Evolutionary conservation across 2,329 filamentous ascomycete species (phyloP), one percentile per base, ranked within the genome.

Genomic region (Capronia americana): DNA sequence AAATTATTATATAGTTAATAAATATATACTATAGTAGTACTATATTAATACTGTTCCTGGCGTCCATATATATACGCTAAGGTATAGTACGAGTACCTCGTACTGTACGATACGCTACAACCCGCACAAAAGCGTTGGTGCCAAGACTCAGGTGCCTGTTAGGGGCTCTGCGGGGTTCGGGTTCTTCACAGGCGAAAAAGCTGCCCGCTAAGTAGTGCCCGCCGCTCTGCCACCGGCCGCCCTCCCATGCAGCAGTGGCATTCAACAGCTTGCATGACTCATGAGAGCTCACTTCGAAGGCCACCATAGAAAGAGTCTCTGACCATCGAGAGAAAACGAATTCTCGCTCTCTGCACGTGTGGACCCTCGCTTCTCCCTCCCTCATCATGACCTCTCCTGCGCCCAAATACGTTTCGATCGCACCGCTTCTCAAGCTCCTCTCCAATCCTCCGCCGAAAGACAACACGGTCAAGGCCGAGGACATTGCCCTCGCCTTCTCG

Each of bases 401-500:
- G 41, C 41, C 64, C n/a, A 56, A 69, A 24, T 48, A 68, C 26
- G 75, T 82, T 65, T 82, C 81, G 4, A 84, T 84, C 58, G 75
- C 81, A 3, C 79, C 82, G 53, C 79, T 84, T 50, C 79, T 84
- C 58, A 79, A 82, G 69, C 75, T 76, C 48, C 78, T 84, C 26
- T 69, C 70, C 12, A 80, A 81, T 24, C 80, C 81, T 73, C 76
- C 80, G 71, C 75, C 77, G 38, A 71, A 74, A 7, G 81, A 82
- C 53, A 77, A 82, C 56, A 74, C 77, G 54, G 89, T 93, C 63
- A 87, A 88, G 17, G 88, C 93, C 12, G 83, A 87, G 58, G 92
- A 97, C 77, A 95, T 99, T 77, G 92, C 94, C 66, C 85, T 90
- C n/a, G 93, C 94, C 61, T 90, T 98, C 73, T 90, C 92, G 4